Percentiles rank a stretch among this genome's conserved stretches.
Evolutionary conservation across 1,139 yeast species (phyloP).

Genomic region (Pichia sp.): DNA sequence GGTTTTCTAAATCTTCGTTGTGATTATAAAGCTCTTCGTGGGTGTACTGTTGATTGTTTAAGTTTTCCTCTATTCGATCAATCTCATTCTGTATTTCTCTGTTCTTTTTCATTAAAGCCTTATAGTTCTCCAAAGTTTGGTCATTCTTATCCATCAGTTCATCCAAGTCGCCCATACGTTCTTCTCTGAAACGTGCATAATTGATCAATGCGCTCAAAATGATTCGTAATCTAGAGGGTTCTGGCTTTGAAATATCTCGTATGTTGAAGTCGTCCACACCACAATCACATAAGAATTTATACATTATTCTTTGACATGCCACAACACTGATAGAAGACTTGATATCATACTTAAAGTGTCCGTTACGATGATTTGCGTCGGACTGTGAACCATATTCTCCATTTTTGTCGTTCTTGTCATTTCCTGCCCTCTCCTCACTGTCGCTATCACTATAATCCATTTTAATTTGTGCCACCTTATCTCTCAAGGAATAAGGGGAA

Average conservation of each 20-base stretch:
- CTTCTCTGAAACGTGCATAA: conserved; percentile 80
- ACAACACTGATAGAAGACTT: conserved; percentile 43
- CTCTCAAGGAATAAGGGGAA: conserved; percentile 43
- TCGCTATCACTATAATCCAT: conserved; percentile 23
- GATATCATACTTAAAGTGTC: conserved; percentile 13
- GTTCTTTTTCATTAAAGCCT: conserved; percentile 38
- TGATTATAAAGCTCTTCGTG: conserved; percentile 49
- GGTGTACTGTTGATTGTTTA: conserved; percentile 28
- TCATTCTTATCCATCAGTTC: conserved; percentile 55
- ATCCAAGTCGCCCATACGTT: conserved; percentile 66
- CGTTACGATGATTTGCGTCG: neutral
- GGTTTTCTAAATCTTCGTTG: conserved; percentile 57
- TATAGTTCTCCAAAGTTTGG: conserved; percentile 40
- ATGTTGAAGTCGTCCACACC: conserved; percentile 76
- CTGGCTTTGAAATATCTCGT: conserved; percentile 69
- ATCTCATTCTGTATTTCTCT: conserved; percentile 41
- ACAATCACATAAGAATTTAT: conserved; percentile 60
- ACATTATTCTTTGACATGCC: conserved; percentile 55
- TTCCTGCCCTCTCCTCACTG: conserved; percentile 31
- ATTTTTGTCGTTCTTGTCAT: conserved; percentile 22
- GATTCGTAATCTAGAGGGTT: conserved; percentile 56
- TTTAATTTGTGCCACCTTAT: conserved; percentile 30
- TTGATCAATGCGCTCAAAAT: conserved; percentile 80
- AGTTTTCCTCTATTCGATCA: conserved; percentile 36
- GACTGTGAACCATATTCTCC: conserved; percentile 24